phyloP scores from a whole-genome alignment of 2,329 filamentous ascomycete species.

The Westerdykella ornata region DNA sequence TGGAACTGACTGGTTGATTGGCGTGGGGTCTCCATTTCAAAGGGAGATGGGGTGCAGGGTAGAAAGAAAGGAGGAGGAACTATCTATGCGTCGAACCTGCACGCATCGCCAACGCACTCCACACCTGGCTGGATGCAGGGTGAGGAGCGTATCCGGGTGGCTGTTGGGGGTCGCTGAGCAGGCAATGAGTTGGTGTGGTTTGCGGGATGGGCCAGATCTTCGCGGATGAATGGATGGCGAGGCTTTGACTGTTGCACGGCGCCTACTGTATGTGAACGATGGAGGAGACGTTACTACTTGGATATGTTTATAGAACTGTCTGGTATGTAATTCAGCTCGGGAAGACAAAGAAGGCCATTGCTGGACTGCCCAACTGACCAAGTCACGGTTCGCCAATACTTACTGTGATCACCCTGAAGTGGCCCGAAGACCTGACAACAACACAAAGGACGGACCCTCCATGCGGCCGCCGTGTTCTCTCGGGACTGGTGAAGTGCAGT shows the following conservation, averaged over 20 bases:
- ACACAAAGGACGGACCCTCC: conserved; percentile 4
- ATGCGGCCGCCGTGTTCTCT: conserved; percentile 13
- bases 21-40: background rate
- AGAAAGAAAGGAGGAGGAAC: background rate
- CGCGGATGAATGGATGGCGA: too few relatives aligned
- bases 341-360: too few relatives aligned
- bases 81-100: conserved; percentile 5
- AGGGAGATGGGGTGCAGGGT: background rate
- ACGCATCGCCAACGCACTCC: conserved; percentile 25
- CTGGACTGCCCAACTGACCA: conserved; percentile 4
- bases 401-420: conserved; percentile 5
- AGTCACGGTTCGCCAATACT: conserved; percentile 4
- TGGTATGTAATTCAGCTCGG: too few relatives aligned
- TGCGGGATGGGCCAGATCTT: too few relatives aligned
- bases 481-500: conserved; percentile 13
- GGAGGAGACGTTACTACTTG: too few relatives aligned
- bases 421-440: background rate
- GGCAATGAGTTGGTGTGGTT: too few relatives aligned
- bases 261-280: too few relatives aligned
- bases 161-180: background rate
- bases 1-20: background rate
- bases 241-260: too few relatives aligned
- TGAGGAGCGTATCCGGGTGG: conserved; percentile 7
- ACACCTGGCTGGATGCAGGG: conserved; percentile 18
- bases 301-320: too few relatives aligned